These are phyloP conservation scores for Spergularia bocconei DNA, from an alignment of 148 eudicot species.

Conservation along the genomic window DNA sequence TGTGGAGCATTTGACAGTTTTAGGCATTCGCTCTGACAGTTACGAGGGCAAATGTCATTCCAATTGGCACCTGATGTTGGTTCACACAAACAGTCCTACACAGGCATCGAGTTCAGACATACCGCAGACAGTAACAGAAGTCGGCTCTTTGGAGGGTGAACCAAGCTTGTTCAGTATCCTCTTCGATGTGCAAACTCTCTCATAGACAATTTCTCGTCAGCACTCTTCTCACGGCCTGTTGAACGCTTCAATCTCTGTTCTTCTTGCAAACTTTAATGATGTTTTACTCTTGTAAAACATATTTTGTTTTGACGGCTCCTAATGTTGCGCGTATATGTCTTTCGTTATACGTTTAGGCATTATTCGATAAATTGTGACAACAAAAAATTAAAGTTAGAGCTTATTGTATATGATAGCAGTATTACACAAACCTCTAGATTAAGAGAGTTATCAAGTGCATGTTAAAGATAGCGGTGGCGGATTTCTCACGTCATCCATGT, in stretches of 20 bases:
- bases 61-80: constrained; percentile 67
- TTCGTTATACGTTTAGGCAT: too few species aligned
- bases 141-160: constrained; percentile 57
- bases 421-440: too few species aligned
- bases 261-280: too few species aligned
- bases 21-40: constrained; percentile 57
- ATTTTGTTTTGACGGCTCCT: too few species aligned
- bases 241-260: constrained; percentile 51
- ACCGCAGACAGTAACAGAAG: constrained; percentile 59
- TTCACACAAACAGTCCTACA: constrained; percentile 54
- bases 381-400: too few species aligned
- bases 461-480: too few species aligned
- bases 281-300: too few species aligned
- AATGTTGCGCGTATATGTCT: too few species aligned
- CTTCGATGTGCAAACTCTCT: constrained; percentile 61
- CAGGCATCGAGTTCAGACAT: constrained; percentile 64
- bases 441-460: too few species aligned
- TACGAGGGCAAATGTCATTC: constrained; percentile 56
- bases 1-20: constrained; percentile 39
- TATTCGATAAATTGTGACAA: too few species aligned
- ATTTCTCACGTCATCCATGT: too few species aligned
- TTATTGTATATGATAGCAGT: too few species aligned
- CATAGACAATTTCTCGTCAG: constrained; percentile 59
- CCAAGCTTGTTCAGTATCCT: constrained; percentile 65
- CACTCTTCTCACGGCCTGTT: constrained; percentile 45